Conservation (phyloP, 371 early-diverging fungal genomes). For the Lichtheimia ramosa region DNA sequence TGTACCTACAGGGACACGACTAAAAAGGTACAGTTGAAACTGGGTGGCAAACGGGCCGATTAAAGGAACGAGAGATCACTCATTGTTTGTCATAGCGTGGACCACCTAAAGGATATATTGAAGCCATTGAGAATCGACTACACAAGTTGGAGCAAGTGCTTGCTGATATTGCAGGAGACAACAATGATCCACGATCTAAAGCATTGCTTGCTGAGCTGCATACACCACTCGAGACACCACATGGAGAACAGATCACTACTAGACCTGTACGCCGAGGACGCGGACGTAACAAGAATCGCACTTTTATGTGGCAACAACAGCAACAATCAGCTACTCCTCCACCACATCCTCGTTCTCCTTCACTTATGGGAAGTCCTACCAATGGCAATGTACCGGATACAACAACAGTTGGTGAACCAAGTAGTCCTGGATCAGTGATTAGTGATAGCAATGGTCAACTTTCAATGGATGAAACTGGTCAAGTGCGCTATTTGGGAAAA, state of each 20-base stretch:
- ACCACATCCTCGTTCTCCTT: not conserved
- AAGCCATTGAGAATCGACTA: conserved; percentile 69
- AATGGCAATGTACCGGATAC: not conserved
- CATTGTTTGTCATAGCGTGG: conserved; percentile 40
- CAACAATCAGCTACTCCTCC: not conserved
- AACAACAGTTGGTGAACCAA: not conserved
- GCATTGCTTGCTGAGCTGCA: conserved; percentile 58
- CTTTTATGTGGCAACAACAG: conserved; percentile 16
- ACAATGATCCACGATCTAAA: conserved; percentile 55
- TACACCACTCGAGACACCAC: conserved; percentile 46
- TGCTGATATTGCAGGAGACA: conserved; percentile 47
- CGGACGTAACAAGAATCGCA: conserved; percentile 21
- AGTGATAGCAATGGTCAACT: conserved; percentile 39
- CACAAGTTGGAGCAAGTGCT: conserved; percentile 62
- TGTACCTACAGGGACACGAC: conserved; percentile 50
- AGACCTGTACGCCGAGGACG: conserved; percentile 38
- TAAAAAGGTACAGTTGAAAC: conserved; percentile 37
- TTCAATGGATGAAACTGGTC: conserved; percentile 50
- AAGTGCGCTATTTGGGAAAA: conserved; percentile 45
- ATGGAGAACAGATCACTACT: conserved; percentile 45
- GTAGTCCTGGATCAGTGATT: conserved; percentile 19
- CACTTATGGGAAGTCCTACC: conserved; percentile 8
- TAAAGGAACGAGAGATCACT: conserved; percentile 5
- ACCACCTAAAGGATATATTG: conserved; percentile 75
- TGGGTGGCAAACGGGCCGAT: not conserved